Conservation (phyloP, 257 asterid species). For the Solanum stenotomum region DNA sequence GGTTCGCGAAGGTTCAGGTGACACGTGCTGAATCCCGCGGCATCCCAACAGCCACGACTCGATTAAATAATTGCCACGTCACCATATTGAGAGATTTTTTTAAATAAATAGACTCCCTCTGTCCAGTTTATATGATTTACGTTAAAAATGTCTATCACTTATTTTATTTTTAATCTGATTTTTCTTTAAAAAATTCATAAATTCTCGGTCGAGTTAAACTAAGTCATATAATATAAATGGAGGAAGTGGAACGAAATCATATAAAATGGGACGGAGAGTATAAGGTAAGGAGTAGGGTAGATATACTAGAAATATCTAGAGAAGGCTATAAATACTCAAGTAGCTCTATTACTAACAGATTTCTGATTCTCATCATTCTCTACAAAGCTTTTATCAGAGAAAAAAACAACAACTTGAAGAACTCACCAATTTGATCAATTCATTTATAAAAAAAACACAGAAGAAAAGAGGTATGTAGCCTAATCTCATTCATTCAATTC, state of each 20-base stretch:
- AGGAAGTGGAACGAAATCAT: too few species aligned
- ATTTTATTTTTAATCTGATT: too few species aligned
- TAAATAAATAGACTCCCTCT: not conserved
- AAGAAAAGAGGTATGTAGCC: slow-evolving; percentile 4
- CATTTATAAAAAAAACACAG: not conserved
- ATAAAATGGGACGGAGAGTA: not conserved
- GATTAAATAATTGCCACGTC: slow-evolving; percentile 10
- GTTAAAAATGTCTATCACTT: too few species aligned
- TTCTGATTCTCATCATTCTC: not conserved
- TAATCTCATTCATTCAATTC: not conserved
- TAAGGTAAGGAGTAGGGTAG: not conserved
- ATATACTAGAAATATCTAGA: slow-evolving; percentile 5
- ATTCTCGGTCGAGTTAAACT: accelerated
- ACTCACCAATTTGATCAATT: not conserved
- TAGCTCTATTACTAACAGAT: not conserved
- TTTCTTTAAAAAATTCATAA: too few species aligned
- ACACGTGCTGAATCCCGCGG: slow-evolving; percentile 3
- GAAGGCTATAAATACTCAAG: slow-evolving; percentile 17
- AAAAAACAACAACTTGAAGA: not conserved
- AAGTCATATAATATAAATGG: too few species aligned
- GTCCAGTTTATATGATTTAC: too few species aligned
- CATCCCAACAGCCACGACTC: not conserved
- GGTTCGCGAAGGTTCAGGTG: slow-evolving; percentile 5
- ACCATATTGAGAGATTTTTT: not conserved
- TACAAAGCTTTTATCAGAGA: not conserved